Base-by-base conservation (phyloP, 2,329 filamentous ascomycete species). In the Escovopsis sp. region DNA sequence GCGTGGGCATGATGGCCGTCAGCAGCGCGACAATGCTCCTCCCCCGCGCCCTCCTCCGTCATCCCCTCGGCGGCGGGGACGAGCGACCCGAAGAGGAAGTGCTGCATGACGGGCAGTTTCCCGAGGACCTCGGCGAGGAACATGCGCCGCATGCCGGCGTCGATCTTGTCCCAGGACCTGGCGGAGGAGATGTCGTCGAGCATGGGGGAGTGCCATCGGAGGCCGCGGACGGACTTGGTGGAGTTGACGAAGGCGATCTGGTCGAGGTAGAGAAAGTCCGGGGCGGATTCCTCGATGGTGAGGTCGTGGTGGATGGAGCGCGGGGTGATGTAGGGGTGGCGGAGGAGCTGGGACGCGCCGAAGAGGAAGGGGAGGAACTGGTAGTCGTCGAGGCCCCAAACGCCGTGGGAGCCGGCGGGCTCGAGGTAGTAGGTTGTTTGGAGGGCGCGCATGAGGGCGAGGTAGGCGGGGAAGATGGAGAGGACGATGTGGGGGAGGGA, bases 161-260 rank as follows among this genome's bases (percentile, higher is more conserved):
- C 87, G 34, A 98, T 81, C 65, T 98, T 98, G 44, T 59, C 63
- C 90, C 90, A 98, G 27, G 69, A 82, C 54, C 84, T 87, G 13
- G 88, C 81, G 1, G 84, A 78, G 4, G 82, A 90, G 44, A 98
- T 98, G 54, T 98, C 90, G 53, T 98, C 90, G 14, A 98, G 72
- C 92, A 98, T 96, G 4, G 92, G 90, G 43, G 79, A 87, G 51
- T 98, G 92, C 90, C 90, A 98, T 31, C 90, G 72, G 41, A 98
- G 62, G 1, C 87, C 88, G 50, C 92, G 85, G 39, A 94, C 87
- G 1, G 85, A 94, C 65, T 98, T 98, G 39, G 93, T 92, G 46
- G 77, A 83, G 59, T 96, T 94, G 39, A 98, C 88, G 58, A 93
- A 98, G 35, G 72, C 70, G 18, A 98, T 84, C 58, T 96, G 90